Conservation (phyloP, 2,329 filamentous ascomycete genomes). For the Ophiostoma sp. region DNA sequence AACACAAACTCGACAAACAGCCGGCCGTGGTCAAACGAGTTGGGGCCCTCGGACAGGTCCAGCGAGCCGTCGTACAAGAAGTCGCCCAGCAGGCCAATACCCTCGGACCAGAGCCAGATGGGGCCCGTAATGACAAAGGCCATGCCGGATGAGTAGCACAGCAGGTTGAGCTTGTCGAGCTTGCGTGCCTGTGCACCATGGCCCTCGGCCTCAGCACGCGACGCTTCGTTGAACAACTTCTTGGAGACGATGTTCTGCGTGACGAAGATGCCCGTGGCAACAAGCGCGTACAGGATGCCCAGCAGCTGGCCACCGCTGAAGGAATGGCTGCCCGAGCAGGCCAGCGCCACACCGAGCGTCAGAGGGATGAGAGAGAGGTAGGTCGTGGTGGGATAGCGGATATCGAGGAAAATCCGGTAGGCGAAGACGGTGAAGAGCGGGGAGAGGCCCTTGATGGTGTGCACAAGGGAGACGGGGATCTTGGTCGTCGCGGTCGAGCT, state of each 20-base stretch:
- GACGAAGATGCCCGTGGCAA: slow-evolving; percentile 92
- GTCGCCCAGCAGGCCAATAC: slow-evolving; percentile 72
- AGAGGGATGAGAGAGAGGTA: slow-evolving; percentile 89
- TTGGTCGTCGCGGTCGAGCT: slow-evolving; percentile 91
- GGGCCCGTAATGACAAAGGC: slow-evolving; percentile 86
- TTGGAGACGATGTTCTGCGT: slow-evolving; percentile 99
- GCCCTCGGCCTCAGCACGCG: slow-evolving; percentile 76
- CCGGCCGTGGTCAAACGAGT: slow-evolving; percentile 74
- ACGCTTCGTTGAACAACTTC: slow-evolving; percentile 92
- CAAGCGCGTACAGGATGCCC: slow-evolving; percentile 84
- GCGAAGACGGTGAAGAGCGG: slow-evolving; percentile 93
- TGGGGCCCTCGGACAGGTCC: slow-evolving; percentile 56
- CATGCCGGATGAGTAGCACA: slow-evolving; percentile 95
- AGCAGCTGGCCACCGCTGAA: slow-evolving; percentile 79
- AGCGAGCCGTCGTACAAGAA: slow-evolving; percentile 80
- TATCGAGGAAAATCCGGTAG: slow-evolving; percentile 85
- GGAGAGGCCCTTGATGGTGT: slow-evolving; percentile 97
- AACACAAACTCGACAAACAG: slow-evolving; percentile 85
- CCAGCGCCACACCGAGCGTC: slow-evolving; percentile 91
- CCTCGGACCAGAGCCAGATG: slow-evolving; percentile 92
- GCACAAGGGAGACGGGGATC: slow-evolving; percentile 94
- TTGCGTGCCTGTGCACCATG: slow-evolving; percentile 66
- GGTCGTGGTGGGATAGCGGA: slow-evolving; percentile 81
- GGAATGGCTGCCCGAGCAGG: slow-evolving; percentile 77
- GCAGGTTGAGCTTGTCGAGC: slow-evolving; percentile 91